Evolutionary conservation across 2,329 filamentous ascomycete species (phyloP), one percentile per base, ranked within the genome.

Genomic region (Penicillium sp.): DNA sequence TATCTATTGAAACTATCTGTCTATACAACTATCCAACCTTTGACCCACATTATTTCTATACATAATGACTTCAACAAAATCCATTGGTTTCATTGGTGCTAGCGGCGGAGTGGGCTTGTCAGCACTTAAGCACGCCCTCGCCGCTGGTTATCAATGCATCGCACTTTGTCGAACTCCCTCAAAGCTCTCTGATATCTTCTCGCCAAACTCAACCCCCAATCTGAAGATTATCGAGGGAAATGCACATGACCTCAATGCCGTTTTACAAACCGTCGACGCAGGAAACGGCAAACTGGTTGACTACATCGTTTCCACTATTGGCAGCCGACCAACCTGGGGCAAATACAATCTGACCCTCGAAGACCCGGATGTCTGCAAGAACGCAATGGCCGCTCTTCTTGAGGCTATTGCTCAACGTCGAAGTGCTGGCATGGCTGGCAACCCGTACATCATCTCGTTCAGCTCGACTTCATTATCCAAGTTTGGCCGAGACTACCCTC

Each of bases 51-150:
- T 10, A 33, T 33, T 9, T n/a, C 3, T 14, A 2, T 24, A 9
- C 42, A 40, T 14, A 1, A 63, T 62, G 61, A 46, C 23, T 9
- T 37, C 58, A 33, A 55, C 37, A 19, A 58, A 66, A 58, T 56
- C 66, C 54, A 64, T 82, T 50, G 77, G 79, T 36, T 82, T 83
- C 69, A 76, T 83, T 58, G 81, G 81, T 43, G 79, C 80, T 21
- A 83, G 80, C 19, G 79, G 79, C 51, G 81, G 79, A 45, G 77
- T 75, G 56, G 72, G 75, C 31, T 70, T 76, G 42, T 63, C 74
- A 24, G 73, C 75, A 40, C 76, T 83, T 16, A 73, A 74, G 19
- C 66, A 68, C 18, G 69, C 79, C 5, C 72, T 83, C 37, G 67
- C 72, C 24, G 75, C 75, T 3, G 77, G 77, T 42, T 72, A 79